A percentile compares a stretch with the other conserved stretches of the same genome.
Evolutionary conservation across 192 early-diverging fungal species (phyloP).

Genomic region (Backusella luteola): DNA sequence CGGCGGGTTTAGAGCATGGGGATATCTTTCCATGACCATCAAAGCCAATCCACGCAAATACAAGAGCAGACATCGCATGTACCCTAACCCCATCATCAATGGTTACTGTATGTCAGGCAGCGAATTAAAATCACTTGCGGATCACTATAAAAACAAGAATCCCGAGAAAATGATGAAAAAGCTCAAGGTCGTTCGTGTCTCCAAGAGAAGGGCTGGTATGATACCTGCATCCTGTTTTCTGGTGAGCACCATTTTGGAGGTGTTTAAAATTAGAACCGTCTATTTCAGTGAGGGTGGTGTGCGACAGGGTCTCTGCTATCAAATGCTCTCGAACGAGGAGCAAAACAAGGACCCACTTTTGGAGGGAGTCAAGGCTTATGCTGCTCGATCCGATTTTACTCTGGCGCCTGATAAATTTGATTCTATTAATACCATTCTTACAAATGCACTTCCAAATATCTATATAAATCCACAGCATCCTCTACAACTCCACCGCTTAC

Average conservation of each 20-base stretch:
- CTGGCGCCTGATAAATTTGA: conserved; percentile 17
- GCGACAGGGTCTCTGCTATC: too few species aligned
- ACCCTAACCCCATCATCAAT: conserved; percentile 58
- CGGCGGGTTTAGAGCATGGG: conserved; percentile 53
- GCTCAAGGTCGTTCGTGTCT: conserved; percentile 47
- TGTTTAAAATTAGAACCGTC: too few species aligned
- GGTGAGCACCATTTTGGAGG: too few species aligned
- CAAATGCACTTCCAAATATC: conserved; percentile 24
- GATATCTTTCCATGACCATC: conserved; percentile 49
- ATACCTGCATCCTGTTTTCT: conserved; percentile 47
- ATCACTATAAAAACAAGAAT: conserved; percentile 33
- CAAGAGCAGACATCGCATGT: conserved; percentile 20
- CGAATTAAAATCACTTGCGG: conserved; percentile 35
- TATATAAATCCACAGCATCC: conserved; percentile 23
- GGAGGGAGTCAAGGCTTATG: too few species aligned
- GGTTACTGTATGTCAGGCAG: conserved; percentile 45
- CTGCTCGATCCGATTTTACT: too few species aligned
- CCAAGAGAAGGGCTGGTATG: conserved; percentile 51
- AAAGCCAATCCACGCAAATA: conserved; percentile 25
- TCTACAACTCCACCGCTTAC: conserved; percentile 34
- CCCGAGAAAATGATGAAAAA: conserved; percentile 27
- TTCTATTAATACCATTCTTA: conserved; percentile 24
- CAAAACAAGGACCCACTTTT: too few species aligned
- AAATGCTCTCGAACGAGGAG: too few species aligned
- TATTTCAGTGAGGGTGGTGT: too few species aligned